phyloP scores from a whole-genome alignment of 108 stramenopile species.

The Stephanodiscus triporus region DNA sequence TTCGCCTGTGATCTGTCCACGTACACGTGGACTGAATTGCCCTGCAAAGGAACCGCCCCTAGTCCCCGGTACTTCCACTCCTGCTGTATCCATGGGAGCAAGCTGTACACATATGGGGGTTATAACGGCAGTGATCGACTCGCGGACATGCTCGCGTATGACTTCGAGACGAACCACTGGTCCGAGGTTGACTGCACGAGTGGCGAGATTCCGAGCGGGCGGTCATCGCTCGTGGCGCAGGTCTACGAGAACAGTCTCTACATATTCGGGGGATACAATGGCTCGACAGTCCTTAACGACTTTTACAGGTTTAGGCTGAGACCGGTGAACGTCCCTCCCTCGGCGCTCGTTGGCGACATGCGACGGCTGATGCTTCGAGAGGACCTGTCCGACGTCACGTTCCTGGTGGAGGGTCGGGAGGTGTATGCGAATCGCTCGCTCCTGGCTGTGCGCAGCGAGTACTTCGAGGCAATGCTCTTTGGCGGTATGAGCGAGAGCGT shows the following conservation, averaged over 20 bases:
- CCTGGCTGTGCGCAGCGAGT: conserved; percentile 89
- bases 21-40: conserved; percentile 89
- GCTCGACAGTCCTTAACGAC: conserved; percentile 89
- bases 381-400: conserved; percentile 88
- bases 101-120: conserved; percentile 91
- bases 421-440: conserved; percentile 92
- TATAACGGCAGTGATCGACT: conserved; percentile 89
- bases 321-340: conserved; percentile 78
- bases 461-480: conserved; percentile 92
- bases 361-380: conserved; percentile 70
- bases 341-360: conserved; percentile 82
- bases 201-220: conserved; percentile 80
- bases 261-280: conserved; percentile 91
- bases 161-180: conserved; percentile 84
- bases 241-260: conserved; percentile 87
- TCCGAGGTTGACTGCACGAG: conserved; percentile 64
- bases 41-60: conserved; percentile 80
- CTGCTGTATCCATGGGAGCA: conserved; percentile 87
- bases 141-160: conserved; percentile 87
- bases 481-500: conserved; percentile 87
- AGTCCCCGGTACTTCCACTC: conserved; percentile 94
- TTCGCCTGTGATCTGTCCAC: conserved; percentile 87
- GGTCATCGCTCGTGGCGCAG: conserved; percentile 91
- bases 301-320: conserved; percentile 92
- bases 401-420: conserved; percentile 88